Conservation (phyloP, 768 basidiomycete species). For the Lyophyllum decastes region DNA sequence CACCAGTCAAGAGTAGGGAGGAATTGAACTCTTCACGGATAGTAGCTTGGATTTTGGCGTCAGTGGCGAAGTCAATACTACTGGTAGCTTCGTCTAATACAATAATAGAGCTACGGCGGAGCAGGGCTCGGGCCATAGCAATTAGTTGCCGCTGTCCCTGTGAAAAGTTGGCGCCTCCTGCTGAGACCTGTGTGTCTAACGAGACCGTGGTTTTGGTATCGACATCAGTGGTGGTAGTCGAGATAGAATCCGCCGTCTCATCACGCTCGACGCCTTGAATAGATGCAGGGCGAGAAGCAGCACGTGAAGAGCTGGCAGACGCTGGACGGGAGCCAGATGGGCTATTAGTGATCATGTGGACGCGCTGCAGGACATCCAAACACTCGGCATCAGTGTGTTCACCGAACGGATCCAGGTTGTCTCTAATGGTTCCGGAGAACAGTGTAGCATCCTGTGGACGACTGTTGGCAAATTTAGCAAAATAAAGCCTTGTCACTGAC, state of each 20-base stretch:
- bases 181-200: slow-evolving; percentile 78
- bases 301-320: slow-evolving; percentile 49
- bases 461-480: neutral
- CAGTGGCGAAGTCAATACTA: slow-evolving; percentile 86
- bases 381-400: slow-evolving; percentile 83
- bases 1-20: slow-evolving; percentile 73
- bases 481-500: slow-evolving; percentile 22
- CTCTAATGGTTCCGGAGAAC: slow-evolving; percentile 78
- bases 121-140: slow-evolving; percentile 80
- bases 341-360: slow-evolving; percentile 68
- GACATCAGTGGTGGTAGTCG: slow-evolving; percentile 50
- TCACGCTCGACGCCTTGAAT: slow-evolving; percentile 39
- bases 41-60: slow-evolving; percentile 86
- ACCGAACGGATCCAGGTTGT: slow-evolving; percentile 77
- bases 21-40: slow-evolving; percentile 84
- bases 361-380: slow-evolving; percentile 77
- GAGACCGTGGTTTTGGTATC: slow-evolving; percentile 60
- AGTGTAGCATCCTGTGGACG: slow-evolving; percentile 61
- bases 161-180: slow-evolving; percentile 89
- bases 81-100: slow-evolving; percentile 85
- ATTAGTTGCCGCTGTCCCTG: slow-evolving; percentile 90
- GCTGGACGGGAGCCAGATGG: slow-evolving; percentile 49
- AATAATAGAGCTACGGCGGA: slow-evolving; percentile 71
- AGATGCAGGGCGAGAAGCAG: slow-evolving; percentile 43
- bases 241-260: slow-evolving; percentile 38